Base-by-base conservation (phyloP, 495 filamentous ascomycete species). In the Penicillium riverlandense region DNA sequence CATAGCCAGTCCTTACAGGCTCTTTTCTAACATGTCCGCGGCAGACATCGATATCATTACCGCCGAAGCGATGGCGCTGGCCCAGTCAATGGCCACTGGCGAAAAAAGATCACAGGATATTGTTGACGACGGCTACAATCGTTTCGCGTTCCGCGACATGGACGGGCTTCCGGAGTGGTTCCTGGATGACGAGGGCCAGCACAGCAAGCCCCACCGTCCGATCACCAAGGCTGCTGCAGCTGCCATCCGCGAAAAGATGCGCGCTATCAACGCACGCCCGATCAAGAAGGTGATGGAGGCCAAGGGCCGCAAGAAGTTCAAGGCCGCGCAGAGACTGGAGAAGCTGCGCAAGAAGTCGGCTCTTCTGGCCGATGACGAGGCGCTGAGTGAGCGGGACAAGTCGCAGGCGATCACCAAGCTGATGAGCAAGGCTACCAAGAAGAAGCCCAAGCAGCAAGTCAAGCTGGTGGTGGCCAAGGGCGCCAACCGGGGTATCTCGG, bases 261-360 rank as follows among this genome's bases (percentile, higher is more conserved):
- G 90, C 6, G 90, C 94, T 2, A 79, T 96, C 49, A 99, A 99
- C 61, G 92, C 91, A 10, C 82, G 92, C 31, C 92, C 92, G 0
- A 97, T 97, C 79, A 99, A 99, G 81, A 99, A 99, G 72, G 92
- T 99, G 13, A 82, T 86, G 52, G 92, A 99, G 63, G 92, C 92
- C 15, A 88, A 90, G 66, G 90, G 88, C 29, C 76, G 92, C 35
- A 97, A 97, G 78, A 96, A 95, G 75, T 85, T 95, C 63, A 94
- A 92, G 77, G 85, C 90, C 14, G 89, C 87, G 0, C 85, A 91
- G 69, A 74, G 77, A 44, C 65, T 99, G 35, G 94, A 97, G 78
- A 95, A 94, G 68, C 69, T 97, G 50, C 82, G 86, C 63, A 95
- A 95, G 81, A 97, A 97, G 80, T 86, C 83, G 7, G 88, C 90